phyloP scores from a whole-genome alignment of 257 asterid species.

The Nicotiana knightiana region DNA sequence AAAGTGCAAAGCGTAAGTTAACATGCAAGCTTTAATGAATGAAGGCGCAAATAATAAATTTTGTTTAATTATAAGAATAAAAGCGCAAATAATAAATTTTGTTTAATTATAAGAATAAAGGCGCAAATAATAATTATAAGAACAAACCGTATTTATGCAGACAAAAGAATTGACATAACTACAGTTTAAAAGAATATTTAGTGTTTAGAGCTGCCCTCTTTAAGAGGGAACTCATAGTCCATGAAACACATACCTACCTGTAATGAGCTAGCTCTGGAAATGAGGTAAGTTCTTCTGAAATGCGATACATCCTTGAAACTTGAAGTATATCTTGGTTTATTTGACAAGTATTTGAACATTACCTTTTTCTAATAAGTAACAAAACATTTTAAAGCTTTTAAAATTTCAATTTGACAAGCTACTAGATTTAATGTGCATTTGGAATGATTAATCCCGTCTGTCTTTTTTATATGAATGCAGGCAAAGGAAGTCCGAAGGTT shows the following conservation, averaged over 20 bases:
- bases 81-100: background rate
- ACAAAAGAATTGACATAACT: background rate
- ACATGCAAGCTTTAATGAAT: background rate
- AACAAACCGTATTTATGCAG: background rate
- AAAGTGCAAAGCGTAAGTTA: background rate
- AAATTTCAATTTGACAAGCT: background rate
- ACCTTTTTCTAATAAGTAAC: background rate
- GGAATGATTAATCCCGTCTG: background rate
- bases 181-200: background rate
- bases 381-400: background rate
- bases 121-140: too few relatives aligned
- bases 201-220: background rate
- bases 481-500: constrained; percentile 96
- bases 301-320: background rate
- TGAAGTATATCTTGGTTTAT: background rate
- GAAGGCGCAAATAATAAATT: background rate
- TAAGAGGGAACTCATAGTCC: background rate
- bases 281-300: background rate
- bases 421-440: background rate
- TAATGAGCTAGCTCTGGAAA: background rate
- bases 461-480: constrained; percentile 28
- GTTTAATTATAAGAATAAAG: too few relatives aligned
- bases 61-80: background rate
- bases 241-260: background rate
- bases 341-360: background rate